These are phyloP conservation scores for Fusarium denticulatum DNA, from an alignment of 2,329 filamentous ascomycete species.

Conservation along the genomic window DNA sequence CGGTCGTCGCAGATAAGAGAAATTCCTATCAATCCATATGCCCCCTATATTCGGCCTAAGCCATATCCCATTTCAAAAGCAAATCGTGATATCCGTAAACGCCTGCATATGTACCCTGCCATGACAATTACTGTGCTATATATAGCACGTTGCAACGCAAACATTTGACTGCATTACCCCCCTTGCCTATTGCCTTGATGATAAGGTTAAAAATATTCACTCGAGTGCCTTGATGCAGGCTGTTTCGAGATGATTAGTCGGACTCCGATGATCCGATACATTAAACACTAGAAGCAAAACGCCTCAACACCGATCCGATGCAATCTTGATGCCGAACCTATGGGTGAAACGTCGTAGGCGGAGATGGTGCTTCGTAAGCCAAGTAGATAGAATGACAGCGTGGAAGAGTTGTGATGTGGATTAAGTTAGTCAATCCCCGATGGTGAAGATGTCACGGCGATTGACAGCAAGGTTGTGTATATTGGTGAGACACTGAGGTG, in stretches of 20 bases:
- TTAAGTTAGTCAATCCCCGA: neutral
- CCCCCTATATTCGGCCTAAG: constrained; percentile 6
- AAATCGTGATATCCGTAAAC: constrained; percentile 36
- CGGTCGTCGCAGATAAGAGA: constrained; percentile 18
- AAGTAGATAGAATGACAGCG: constrained; percentile 30
- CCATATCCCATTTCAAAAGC: constrained; percentile 23
- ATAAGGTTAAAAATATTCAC: constrained; percentile 17
- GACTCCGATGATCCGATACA: constrained; percentile 24
- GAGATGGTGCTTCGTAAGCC: constrained; percentile 38
- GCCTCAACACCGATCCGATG: constrained; percentile 48
- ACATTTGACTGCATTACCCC: constrained; percentile 25
- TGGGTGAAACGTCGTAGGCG: constrained; percentile 34
- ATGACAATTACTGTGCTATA: constrained; percentile 18
- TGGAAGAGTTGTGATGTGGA: constrained; percentile 8
- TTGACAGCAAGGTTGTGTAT: neutral
- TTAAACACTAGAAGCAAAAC: constrained; percentile 39
- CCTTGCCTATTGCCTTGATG: constrained; percentile 18
- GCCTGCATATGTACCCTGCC: constrained; percentile 22
- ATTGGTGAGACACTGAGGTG: neutral
- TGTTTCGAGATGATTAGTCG: constrained; percentile 36
- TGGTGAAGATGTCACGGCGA: neutral
- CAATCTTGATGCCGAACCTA: constrained; percentile 45
- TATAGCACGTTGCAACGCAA: constrained; percentile 16
- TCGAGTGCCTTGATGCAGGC: constrained; percentile 10
- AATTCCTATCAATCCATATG: constrained; percentile 10